These are phyloP conservation scores for Fusarium haematococcum DNA, from an alignment of 2,329 filamentous ascomycete genomes.

Conservation along the genomic window DNA sequence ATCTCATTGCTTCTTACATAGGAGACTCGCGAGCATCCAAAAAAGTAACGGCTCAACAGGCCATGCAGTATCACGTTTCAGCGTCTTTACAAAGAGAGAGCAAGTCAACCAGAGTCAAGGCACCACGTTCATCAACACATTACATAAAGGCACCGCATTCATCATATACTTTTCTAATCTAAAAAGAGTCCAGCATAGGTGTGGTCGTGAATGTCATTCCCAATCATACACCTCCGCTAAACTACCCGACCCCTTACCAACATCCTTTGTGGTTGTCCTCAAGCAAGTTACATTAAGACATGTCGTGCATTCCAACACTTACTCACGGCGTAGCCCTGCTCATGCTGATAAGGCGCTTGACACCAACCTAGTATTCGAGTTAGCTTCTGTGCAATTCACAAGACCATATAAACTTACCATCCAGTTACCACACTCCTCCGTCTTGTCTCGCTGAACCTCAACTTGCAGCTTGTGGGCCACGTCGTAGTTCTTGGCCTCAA, in stretches of 20 bases:
- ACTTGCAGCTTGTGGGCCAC: slow-evolving; percentile 76
- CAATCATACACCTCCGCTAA: slow-evolving; percentile 36
- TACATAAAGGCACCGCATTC: slow-evolving; percentile 16
- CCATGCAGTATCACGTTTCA: not conserved
- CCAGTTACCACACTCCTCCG: slow-evolving; percentile 86
- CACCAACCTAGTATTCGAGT: slow-evolving; percentile 69
- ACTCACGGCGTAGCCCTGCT: slow-evolving; percentile 76
- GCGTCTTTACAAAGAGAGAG: not conserved
- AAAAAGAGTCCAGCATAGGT: slow-evolving; percentile 39
- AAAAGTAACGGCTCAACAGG: not conserved
- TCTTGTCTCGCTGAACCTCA: slow-evolving; percentile 81
- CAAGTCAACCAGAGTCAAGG: not conserved
- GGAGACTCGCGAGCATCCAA: not conserved
- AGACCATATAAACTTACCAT: slow-evolving; percentile 70
- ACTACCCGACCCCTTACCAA: slow-evolving; percentile 33
- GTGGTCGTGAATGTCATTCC: slow-evolving; percentile 42
- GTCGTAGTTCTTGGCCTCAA: slow-evolving; percentile 77
- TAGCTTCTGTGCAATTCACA: slow-evolving; percentile 48
- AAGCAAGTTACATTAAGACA: slow-evolving; percentile 36
- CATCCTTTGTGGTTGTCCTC: slow-evolving; percentile 11
- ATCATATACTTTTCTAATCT: slow-evolving; percentile 45
- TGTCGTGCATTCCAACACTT: slow-evolving; percentile 12
- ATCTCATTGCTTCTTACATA: too few species aligned
- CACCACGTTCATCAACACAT: not conserved
- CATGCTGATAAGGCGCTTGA: slow-evolving; percentile 83